Conservation (phyloP, 352 stramenopile genomes). For the Albugo candida region DNA sequence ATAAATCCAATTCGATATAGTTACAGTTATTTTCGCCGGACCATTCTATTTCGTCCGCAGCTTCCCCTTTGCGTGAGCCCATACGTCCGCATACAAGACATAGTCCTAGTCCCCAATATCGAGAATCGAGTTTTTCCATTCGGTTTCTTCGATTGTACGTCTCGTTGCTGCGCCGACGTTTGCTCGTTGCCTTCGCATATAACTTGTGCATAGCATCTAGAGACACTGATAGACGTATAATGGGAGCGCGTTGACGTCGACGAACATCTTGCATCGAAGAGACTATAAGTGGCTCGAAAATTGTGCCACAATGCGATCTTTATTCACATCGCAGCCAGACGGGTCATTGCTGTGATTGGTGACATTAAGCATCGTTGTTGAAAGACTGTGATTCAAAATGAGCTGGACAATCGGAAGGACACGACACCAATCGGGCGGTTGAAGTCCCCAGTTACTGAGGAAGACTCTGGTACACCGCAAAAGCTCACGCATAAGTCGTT, state of each 20-base stretch:
- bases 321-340: not conserved
- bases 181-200: not conserved
- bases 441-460: not conserved
- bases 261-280: too few relatives aligned
- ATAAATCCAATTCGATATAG: not conserved
- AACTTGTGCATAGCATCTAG: not conserved
- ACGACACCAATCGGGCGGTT: slow-evolving; percentile 1
- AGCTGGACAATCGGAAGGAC: not conserved
- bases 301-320: not conserved
- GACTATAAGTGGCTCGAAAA: not conserved
- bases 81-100: not conserved
- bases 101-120: not conserved
- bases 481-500: slow-evolving; percentile 2
- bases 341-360: slow-evolving; percentile 3
- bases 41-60: not conserved
- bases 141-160: not conserved
- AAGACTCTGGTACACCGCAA: slow-evolving; percentile 1
- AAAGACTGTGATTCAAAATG: slow-evolving; percentile 2
- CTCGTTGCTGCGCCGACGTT: not conserved
- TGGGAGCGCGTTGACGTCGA: not conserved
- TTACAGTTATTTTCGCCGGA: not conserved
- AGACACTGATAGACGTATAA: not conserved
- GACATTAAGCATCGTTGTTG: not conserved
- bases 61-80: not conserved
- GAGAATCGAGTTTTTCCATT: not conserved